Conservation (phyloP, 768 basidiomycete species). For the Gyrodon lividus region DNA sequence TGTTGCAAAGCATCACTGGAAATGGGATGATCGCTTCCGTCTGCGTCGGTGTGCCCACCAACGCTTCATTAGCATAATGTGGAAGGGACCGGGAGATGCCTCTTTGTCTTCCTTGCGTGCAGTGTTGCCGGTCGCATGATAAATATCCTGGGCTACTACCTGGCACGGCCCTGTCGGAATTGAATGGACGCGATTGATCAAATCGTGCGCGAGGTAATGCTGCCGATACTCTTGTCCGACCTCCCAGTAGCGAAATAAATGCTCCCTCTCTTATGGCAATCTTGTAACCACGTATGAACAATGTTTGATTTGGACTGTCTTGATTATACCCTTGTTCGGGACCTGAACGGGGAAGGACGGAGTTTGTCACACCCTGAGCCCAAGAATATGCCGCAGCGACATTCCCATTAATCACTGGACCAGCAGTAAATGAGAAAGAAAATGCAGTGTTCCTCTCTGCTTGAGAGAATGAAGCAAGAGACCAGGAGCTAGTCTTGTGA, state of each 20-base stretch:
- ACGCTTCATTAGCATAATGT: no score
- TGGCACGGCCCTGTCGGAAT: no score
- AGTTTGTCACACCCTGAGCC: constrained; percentile 11
- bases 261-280: constrained; percentile 18
- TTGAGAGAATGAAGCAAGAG: constrained; percentile 23
- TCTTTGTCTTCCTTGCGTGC: no score
- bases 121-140: no score
- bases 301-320: constrained; percentile 23
- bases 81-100: no score
- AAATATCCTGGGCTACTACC: no score
- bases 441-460: constrained; percentile 3
- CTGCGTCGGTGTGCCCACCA: no score
- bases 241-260: constrained; percentile 13
- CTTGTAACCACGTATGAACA: constrained; percentile 34
- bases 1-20: no score
- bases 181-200: constrained; percentile 10
- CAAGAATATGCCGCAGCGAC: constrained; percentile 14
- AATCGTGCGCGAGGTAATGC: not conserved
- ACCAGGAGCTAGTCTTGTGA: constrained; percentile 30
- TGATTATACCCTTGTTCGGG: constrained; percentile 8
- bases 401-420: constrained; percentile 3
- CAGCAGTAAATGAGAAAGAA: constrained; percentile 15
- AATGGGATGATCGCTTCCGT: no score
- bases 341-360: constrained; percentile 21
- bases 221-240: constrained; percentile 6